phyloP scores from a whole-genome alignment of 352 stramenopile genomes.

The Phytopythium vexans region DNA sequence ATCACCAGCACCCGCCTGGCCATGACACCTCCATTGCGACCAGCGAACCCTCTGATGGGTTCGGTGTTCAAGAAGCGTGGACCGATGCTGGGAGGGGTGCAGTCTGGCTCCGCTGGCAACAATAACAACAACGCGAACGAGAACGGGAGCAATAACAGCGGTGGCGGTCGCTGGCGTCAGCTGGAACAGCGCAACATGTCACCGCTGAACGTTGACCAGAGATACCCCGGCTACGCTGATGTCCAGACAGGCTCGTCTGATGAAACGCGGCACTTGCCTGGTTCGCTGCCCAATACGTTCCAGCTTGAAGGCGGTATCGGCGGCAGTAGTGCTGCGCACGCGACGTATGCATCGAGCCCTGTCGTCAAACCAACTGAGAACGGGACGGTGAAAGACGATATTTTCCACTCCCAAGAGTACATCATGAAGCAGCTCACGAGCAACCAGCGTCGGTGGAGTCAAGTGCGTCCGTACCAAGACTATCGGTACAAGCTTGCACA shows the following conservation, averaged over 20 bases:
- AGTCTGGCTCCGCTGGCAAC: constrained; percentile 33
- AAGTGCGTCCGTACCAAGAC: constrained; percentile 83
- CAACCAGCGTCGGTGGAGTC: constrained; percentile 96
- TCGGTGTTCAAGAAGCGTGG: constrained; percentile 43
- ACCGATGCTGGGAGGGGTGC: constrained; percentile 22
- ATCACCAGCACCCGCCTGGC: constrained; percentile 29
- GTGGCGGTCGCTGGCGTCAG: constrained; percentile 33
- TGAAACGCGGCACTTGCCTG: constrained; percentile 37
- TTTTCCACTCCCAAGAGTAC: constrained; percentile 74
- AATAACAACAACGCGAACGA: constrained; percentile 9
- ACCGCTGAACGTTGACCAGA: constrained; percentile 34
- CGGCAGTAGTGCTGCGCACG: not conserved
- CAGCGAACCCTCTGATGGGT: constrained; percentile 25
- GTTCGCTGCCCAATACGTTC: constrained; percentile 65
- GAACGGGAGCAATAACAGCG: constrained; percentile 22
- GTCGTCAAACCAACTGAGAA: constrained; percentile 45
- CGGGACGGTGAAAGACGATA: constrained; percentile 42
- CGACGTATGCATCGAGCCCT: constrained; percentile 29
- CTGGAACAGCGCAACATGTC: constrained; percentile 37
- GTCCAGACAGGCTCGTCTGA: constrained; percentile 29
- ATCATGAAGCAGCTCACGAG: constrained; percentile 82
- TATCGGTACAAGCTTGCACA: constrained; percentile 60
- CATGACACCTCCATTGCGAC: constrained; percentile 48
- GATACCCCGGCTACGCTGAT: constrained; percentile 30
- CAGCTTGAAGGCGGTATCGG: constrained; percentile 38